Percentiles rank a stretch among this genome's conserved stretches.
These are phyloP conservation scores for Ciborinia camelliae DNA, from an alignment of 2,329 filamentous ascomycete species.

Conservation along the genomic window DNA sequence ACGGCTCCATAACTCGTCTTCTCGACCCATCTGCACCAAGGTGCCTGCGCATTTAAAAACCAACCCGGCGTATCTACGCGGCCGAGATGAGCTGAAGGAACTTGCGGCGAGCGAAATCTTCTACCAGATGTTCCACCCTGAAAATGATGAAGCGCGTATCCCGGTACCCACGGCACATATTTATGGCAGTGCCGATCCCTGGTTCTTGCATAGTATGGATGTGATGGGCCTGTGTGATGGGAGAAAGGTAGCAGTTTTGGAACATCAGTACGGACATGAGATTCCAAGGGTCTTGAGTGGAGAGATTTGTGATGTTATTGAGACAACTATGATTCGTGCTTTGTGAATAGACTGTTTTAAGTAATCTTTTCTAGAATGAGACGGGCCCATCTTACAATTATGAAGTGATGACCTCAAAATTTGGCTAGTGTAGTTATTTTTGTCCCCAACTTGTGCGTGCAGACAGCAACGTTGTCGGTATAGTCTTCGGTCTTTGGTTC, in stretches of 20 bases:
- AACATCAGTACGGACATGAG: not conserved
- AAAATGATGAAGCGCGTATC: not conserved
- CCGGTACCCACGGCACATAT: not conserved
- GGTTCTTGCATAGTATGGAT: not conserved
- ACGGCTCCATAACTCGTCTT: not conserved
- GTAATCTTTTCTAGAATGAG: not conserved
- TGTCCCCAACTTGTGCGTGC: not conserved
- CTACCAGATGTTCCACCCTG: not conserved
- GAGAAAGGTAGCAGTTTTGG: not conserved
- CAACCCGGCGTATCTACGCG: not conserved
- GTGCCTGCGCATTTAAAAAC: not conserved
- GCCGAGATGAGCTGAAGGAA: not conserved
- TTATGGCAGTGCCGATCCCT: not conserved
- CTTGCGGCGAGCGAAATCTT: not conserved
- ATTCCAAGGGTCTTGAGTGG: not conserved
- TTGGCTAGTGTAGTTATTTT: not conserved
- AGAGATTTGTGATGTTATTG: not conserved
- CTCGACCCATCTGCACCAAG: not conserved
- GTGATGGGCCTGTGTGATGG: not conserved
- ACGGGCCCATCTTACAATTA: not conserved
- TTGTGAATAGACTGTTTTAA: not conserved
- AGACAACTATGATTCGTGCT: not conserved
- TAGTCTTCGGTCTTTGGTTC: not conserved
- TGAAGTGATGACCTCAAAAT: not conserved
- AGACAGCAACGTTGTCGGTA: not conserved